Evolutionary conservation across 108 stramenopile species (phyloP).

Genomic region (Hondaea fermentalgiana): DNA sequence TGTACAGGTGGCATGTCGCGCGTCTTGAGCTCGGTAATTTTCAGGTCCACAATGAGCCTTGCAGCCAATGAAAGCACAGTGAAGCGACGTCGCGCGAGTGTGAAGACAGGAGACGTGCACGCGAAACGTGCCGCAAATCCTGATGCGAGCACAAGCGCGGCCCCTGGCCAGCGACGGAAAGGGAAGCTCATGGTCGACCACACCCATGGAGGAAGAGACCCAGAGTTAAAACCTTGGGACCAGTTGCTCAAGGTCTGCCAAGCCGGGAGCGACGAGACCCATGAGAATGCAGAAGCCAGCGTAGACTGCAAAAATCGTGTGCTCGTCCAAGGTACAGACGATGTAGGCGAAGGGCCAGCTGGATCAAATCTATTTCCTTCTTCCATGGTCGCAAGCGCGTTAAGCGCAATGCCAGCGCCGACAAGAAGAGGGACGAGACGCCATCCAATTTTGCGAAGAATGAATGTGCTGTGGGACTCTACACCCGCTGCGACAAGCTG

Average conservation of each 20-base stretch:
- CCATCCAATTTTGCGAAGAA: background rate
- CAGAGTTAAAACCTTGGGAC: too few species aligned
- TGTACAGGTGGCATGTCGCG: background rate
- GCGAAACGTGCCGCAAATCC: background rate
- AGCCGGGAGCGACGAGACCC: too few species aligned
- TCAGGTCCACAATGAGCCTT: background rate
- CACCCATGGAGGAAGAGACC: too few species aligned
- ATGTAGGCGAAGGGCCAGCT: too few species aligned
- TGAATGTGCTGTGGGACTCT: background rate
- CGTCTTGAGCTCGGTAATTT: background rate
- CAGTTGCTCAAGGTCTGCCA: too few species aligned
- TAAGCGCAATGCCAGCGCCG: background rate
- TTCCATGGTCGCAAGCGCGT: background rate
- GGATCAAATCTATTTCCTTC: background rate
- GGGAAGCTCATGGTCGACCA: background rate
- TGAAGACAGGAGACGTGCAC: background rate
- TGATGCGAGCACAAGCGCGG: background rate
- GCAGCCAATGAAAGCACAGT: background rate
- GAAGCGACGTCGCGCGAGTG: background rate
- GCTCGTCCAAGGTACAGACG: too few species aligned
- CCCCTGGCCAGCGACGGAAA: too few species aligned
- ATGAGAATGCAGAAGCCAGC: too few species aligned
- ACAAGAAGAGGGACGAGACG: background rate
- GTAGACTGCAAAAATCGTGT: too few species aligned
- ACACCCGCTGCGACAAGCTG: background rate